Evolutionary conservation across 108 stramenopile genomes (phyloP).

Genomic region (Pseudonitzschia pungens): DNA sequence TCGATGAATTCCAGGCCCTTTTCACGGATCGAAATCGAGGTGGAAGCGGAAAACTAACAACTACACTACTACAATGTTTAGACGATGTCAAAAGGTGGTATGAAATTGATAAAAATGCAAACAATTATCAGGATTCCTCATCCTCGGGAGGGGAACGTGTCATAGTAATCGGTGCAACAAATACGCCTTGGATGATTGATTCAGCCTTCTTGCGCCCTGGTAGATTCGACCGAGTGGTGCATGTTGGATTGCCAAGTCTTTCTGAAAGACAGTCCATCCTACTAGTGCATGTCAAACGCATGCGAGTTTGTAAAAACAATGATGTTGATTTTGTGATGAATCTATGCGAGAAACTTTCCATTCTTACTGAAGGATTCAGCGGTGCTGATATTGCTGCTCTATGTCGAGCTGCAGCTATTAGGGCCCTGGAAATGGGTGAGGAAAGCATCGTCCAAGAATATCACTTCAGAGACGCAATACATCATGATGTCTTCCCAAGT

Average conservation of each 20-base stretch:
- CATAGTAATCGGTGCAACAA: slow-evolving; percentile 77
- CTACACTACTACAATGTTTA: slow-evolving; percentile 74
- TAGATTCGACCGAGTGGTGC: slow-evolving; percentile 74
- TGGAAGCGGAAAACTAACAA: slow-evolving; percentile 61
- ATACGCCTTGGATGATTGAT: slow-evolving; percentile 84
- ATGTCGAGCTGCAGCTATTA: slow-evolving; percentile 75
- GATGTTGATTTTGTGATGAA: slow-evolving; percentile 3
- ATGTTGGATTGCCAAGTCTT: slow-evolving; percentile 64
- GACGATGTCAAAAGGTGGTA: slow-evolving; percentile 77
- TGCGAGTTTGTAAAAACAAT: slow-evolving; percentile 39
- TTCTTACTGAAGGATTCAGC: slow-evolving; percentile 66
- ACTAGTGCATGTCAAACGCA: slow-evolving; percentile 52
- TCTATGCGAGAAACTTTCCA: slow-evolving; percentile 53
- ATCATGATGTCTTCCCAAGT: slow-evolving; percentile 47
- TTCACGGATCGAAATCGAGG: slow-evolving; percentile 66
- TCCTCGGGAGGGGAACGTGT: slow-evolving; percentile 40
- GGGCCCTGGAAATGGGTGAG: slow-evolving; percentile 46
- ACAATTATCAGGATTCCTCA: neutral
- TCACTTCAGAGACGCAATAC: slow-evolving; percentile 50
- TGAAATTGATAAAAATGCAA: slow-evolving; percentile 25
- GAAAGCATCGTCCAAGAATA: slow-evolving; percentile 20
- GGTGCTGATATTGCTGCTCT: slow-evolving; percentile 85
- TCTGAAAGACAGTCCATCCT: slow-evolving; percentile 67
- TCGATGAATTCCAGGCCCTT: slow-evolving; percentile 85
- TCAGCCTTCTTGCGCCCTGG: slow-evolving; percentile 77